Conservation (phyloP, 495 filamentous ascomycete genomes). For the Articulospora tetracladia region DNA sequence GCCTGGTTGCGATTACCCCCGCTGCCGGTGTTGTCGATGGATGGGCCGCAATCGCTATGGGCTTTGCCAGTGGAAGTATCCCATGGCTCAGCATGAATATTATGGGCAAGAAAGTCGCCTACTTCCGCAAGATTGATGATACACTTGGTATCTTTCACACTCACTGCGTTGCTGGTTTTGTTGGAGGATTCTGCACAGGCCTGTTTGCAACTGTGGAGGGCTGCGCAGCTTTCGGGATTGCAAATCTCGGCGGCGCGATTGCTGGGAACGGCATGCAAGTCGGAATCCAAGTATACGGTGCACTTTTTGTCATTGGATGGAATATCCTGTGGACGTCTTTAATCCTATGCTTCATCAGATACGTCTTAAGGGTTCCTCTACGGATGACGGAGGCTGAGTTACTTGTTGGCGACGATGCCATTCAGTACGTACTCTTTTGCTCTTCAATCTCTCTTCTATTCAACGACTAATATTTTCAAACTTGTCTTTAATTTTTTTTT, state of each 20-base stretch:
- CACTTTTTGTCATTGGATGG: conserved; percentile 50
- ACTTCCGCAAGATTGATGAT: conserved; percentile 48
- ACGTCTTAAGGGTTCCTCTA: conserved; percentile 46
- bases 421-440: too few species aligned
- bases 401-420: conserved; percentile 44
- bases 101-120: conserved; percentile 39
- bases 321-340: conserved; percentile 51
- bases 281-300: conserved; percentile 45
- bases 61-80: conserved; percentile 44
- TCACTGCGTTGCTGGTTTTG: conserved; percentile 46
- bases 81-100: conserved; percentile 55
- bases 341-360: conserved; percentile 52
- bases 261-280: conserved; percentile 52
- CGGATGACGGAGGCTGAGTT: conserved; percentile 45
- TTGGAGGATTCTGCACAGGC: conserved; percentile 50
- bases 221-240: conserved; percentile 44
- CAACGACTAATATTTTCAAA: too few species aligned
- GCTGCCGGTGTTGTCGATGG: conserved; percentile 53
- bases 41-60: conserved; percentile 48
- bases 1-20: conserved; percentile 53
- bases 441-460: too few species aligned
- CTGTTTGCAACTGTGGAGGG: conserved; percentile 50
- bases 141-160: conserved; percentile 50
- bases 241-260: conserved; percentile 48
- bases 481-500: too few species aligned